Percentiles rank a stretch among this genome's conserved stretches.
Evolutionary conservation across 331 rosid species (phyloP).

Genomic region (Cucumis variabilis): DNA sequence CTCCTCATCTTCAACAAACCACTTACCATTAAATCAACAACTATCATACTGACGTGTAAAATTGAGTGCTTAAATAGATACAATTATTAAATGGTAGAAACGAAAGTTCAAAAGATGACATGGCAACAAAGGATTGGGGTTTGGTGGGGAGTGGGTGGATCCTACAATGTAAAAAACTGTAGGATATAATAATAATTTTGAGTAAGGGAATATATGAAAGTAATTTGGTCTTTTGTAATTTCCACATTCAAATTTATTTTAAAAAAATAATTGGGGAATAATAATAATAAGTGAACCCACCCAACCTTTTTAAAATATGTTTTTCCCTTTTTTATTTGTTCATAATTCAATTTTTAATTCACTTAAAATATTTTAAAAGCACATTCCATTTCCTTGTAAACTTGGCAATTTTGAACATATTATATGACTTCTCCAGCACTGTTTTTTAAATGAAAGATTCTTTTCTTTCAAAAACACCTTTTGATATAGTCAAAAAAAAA

Average conservation of each 20-base stretch:
- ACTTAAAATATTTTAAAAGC: not conserved
- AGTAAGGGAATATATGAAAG: not conserved
- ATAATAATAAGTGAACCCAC: slow-evolving; percentile 5
- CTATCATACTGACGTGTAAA: no score
- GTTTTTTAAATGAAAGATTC: not conserved
- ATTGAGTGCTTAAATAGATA: not conserved
- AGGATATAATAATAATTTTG: no score
- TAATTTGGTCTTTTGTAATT: slow-evolving; percentile 20
- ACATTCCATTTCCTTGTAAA: not conserved
- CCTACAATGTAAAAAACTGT: not conserved
- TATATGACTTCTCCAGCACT: not conserved
- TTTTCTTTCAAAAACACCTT: not conserved
- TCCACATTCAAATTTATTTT: not conserved
- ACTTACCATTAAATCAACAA: no score
- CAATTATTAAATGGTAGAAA: no score
- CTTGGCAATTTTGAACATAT: not conserved
- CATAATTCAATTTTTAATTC: not conserved
- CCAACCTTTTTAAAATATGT: slow-evolving; percentile 10
- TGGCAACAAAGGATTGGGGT: not conserved
- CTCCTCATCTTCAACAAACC: no score
- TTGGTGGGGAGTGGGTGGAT: not conserved
- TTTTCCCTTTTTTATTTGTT: not conserved
- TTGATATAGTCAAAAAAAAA: not conserved
- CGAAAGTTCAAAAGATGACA: not conserved
- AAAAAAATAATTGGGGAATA: not conserved